A percentile compares a stretch with the other conserved stretches of the same genome.
Evolutionary conservation across 495 filamentous ascomycete genomes (phyloP).

Genomic region (Tuber microsphaerosporum): DNA sequence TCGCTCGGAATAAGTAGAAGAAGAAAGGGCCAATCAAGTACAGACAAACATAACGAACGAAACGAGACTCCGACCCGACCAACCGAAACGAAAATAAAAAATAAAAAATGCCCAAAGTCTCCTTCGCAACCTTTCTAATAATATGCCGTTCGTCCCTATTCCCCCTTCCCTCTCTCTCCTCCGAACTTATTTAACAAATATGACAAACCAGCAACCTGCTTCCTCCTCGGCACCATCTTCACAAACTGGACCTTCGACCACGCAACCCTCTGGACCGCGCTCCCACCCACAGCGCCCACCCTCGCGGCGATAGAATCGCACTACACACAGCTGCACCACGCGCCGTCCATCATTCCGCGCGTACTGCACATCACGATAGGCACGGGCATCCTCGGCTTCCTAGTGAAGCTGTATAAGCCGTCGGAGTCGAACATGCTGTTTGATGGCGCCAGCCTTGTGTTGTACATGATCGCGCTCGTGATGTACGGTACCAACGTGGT

Average conservation of each 20-base stretch:
- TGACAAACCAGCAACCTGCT: conserved; percentile 62
- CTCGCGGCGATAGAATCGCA: conserved; percentile 60
- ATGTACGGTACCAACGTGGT: conserved; percentile 93
- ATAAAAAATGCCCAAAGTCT: conserved; percentile 25
- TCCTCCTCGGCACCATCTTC: conserved; percentile 98
- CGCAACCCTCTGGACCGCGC: conserved; percentile 71
- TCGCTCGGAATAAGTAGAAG: neutral
- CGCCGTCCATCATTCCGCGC: conserved; percentile 82
- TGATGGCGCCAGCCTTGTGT: conserved; percentile 80
- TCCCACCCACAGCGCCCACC: conserved; percentile 26
- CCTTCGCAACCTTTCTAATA: conserved; percentile 92
- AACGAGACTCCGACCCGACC: neutral
- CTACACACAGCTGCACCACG: conserved; percentile 74
- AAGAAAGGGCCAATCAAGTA: neutral
- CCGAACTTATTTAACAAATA: neutral
- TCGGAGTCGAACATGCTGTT: conserved; percentile 92
- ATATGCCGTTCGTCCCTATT: conserved; percentile 66
- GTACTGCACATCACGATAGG: conserved; percentile 88
- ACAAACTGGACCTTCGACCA: conserved; percentile 96
- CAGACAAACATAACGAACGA: neutral
- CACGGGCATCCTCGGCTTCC: conserved; percentile 79
- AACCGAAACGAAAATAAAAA: neutral
- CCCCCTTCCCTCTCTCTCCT: neutral
- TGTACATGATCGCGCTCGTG: conserved; percentile 84
- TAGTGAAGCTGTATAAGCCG: conserved; percentile 86